phyloP scores from a whole-genome alignment of 129 eudicot species.

The Scalesia atractyloides region DNA sequence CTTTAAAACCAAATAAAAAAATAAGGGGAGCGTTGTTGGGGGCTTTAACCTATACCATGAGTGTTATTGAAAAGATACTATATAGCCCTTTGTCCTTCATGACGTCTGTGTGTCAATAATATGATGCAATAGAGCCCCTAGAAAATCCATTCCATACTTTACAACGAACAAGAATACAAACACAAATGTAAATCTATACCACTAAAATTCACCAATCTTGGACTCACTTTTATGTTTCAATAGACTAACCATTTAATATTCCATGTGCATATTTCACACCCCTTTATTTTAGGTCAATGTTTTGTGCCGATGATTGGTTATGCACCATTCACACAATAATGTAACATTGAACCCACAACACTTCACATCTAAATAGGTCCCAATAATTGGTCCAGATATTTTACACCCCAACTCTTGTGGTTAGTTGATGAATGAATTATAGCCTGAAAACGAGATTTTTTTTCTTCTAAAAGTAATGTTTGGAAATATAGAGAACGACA shows the following conservation, averaged over 20 bases:
- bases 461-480: not conserved
- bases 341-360: conserved; percentile 6
- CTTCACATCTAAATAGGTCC: not conserved
- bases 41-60: too few species aligned
- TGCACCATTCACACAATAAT: not conserved
- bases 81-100: too few species aligned
- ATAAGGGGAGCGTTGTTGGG: too few species aligned
- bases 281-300: conserved; percentile 9
- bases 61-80: too few species aligned
- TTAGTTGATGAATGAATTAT: not conserved
- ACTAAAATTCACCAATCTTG: too few species aligned
- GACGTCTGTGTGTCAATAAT: too few species aligned
- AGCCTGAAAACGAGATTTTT: not conserved
- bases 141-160: too few species aligned
- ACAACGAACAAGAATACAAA: too few species aligned
- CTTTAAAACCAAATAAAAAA: too few species aligned
- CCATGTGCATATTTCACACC: conserved; percentile 18
- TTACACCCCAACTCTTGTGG: conserved; percentile 9
- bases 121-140: too few species aligned
- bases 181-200: too few species aligned
- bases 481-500: not conserved
- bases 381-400: conserved; percentile 5
- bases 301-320: not conserved
- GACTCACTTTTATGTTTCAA: too few species aligned
- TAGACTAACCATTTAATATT: not conserved